A percentile compares a stretch with the other conserved stretches of the same genome.
These are phyloP conservation scores for Anastatica hierochuntica DNA, from an alignment of 345 rosid species.

Conservation along the genomic window DNA sequence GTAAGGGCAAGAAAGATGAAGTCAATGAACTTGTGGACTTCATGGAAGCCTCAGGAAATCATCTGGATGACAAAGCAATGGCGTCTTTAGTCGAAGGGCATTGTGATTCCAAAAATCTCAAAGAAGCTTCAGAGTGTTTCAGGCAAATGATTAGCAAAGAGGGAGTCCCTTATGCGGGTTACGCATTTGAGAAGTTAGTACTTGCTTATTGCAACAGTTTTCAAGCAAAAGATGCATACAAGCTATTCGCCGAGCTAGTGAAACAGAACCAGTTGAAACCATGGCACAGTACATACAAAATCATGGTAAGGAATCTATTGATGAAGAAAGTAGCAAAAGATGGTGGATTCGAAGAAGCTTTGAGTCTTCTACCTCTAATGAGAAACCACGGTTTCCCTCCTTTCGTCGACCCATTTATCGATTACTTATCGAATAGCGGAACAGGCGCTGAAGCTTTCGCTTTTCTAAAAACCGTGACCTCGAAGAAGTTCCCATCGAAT, in stretches of 20 bases:
- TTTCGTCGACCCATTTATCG: conserved; percentile 51
- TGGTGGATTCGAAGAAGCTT: conserved; percentile 61
- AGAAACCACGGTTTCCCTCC: conserved; percentile 69
- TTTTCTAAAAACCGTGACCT: conserved; percentile 50
- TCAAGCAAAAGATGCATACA: conserved; percentile 53
- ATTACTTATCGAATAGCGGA: conserved; percentile 57
- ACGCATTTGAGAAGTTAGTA: conserved; percentile 53
- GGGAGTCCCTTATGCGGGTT: conserved; percentile 35
- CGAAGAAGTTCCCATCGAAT: conserved; percentile 64
- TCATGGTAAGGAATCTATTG: conserved; percentile 53
- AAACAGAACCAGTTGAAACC: conserved; percentile 42
- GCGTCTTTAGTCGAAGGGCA: conserved; percentile 55
- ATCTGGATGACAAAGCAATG: conserved; percentile 49
- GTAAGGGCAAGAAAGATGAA: conserved; percentile 46
- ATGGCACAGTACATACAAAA: conserved; percentile 52
- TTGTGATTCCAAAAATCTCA: conserved; percentile 59
- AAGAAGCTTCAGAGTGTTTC: conserved; percentile 58
- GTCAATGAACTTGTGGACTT: conserved; percentile 37
- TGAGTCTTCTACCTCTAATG: conserved; percentile 56
- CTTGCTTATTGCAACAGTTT: conserved; percentile 52
- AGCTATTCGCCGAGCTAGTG: conserved; percentile 36
- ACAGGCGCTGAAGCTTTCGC: conserved; percentile 49
- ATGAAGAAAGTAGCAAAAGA: conserved; percentile 43
- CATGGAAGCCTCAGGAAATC: conserved; percentile 40
- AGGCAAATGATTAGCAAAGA: conserved; percentile 43